A percentile compares a stretch with the other conserved stretches of the same genome.
Evolutionary conservation across 192 early-diverging fungal species (phyloP).

Genomic region (Podila horticola): DNA sequence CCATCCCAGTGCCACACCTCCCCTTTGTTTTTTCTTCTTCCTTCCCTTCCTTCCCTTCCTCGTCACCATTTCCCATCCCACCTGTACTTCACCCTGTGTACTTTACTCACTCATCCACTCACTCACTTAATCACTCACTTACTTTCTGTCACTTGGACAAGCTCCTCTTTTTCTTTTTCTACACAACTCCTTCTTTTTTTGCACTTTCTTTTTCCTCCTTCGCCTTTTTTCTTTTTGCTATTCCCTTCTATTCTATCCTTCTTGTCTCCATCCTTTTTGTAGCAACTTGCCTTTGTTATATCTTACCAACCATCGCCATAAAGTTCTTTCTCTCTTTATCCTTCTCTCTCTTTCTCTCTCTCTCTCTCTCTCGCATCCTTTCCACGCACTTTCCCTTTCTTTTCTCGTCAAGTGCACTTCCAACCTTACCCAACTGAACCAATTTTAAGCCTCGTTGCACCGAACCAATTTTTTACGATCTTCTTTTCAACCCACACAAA

Average conservation of each 20-base stretch:
- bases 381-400: neutral
- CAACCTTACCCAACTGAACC: neutral
- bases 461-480: neutral
- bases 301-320: too few species aligned
- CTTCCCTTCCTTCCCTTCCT: neutral
- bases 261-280: too few species aligned
- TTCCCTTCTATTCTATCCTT: too few species aligned
- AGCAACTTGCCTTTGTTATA: too few species aligned
- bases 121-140: neutral
- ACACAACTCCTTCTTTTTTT: neutral
- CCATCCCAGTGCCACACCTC: too few species aligned
- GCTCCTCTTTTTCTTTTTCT: neutral
- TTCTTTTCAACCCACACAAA: neutral
- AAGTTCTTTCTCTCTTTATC: neutral
- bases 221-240: neutral
- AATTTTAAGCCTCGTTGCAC: neutral
- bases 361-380: too few species aligned
- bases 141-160: neutral
- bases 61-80: neutral
- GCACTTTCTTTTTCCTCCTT: neutral
- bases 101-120: neutral
- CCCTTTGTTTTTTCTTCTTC: neutral
- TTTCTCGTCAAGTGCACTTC: neutral
- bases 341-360: neutral
- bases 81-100: neutral